phyloP scores from a whole-genome alignment of 495 filamentous ascomycete genomes.

The Oidiodendron maius region DNA sequence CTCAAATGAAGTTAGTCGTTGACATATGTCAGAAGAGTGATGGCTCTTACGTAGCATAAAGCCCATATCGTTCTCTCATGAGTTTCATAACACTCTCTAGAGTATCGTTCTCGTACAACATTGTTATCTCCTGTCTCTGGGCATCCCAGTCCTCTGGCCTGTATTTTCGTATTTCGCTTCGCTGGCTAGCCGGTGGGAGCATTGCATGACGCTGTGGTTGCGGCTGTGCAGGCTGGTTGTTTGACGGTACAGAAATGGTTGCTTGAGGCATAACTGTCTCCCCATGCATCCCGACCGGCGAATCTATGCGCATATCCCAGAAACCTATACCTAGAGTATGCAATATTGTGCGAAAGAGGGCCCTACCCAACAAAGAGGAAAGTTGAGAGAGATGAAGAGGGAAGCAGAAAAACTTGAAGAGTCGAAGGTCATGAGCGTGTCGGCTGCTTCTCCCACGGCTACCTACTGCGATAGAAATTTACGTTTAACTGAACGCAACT shows the following conservation, averaged over 20 bases:
- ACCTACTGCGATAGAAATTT: background rate
- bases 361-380: background rate
- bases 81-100: background rate
- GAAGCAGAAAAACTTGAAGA: background rate
- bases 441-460: background rate
- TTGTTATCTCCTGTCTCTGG: background rate
- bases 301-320: background rate
- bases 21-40: background rate
- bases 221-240: background rate
- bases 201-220: background rate
- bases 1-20: constrained; percentile 4
- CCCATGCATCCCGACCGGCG: background rate
- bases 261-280: background rate
- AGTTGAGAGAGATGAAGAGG: background rate
- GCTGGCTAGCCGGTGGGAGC: background rate
- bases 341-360: background rate
- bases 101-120: background rate
- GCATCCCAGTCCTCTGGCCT: background rate
- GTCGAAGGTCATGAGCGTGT: background rate
- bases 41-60: constrained; percentile 1
- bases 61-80: constrained; percentile 2
- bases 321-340: background rate
- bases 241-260: background rate
- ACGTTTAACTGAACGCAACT: too few relatives aligned
- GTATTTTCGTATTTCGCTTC: constrained; percentile 2